Conservation (phyloP, 1,284 basidiomycete species). For the Leccinum insigne region DNA sequence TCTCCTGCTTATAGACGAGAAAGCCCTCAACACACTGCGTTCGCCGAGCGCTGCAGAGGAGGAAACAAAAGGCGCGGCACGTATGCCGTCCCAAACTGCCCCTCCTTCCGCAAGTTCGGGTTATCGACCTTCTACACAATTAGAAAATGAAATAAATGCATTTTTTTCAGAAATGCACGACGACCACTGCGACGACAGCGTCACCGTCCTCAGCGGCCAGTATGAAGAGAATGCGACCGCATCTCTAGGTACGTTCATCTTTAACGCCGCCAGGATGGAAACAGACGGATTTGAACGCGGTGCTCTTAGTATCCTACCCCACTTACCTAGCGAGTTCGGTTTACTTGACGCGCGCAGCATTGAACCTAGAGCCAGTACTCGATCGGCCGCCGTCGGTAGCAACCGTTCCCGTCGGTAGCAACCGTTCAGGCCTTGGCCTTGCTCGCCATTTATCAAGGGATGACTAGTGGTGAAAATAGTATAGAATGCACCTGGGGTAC, state of each 20-base stretch:
- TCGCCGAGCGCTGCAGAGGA: constrained; percentile 5
- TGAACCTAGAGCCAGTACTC: constrained; percentile 63
- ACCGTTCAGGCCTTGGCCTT: constrained; percentile 67
- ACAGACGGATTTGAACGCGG: too few relatives aligned
- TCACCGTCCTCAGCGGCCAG: too few relatives aligned
- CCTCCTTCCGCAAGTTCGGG: constrained; percentile 4
- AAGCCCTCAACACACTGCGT: constrained; percentile 17
- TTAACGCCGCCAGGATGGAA: too few relatives aligned
- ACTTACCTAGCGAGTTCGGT: too few relatives aligned
- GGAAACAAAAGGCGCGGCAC: neutral
- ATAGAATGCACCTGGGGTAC: constrained; percentile 63
- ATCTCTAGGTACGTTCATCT: too few relatives aligned
- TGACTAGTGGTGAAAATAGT: constrained; percentile 55
- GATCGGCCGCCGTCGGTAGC: constrained; percentile 66
- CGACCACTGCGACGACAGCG: too few relatives aligned
- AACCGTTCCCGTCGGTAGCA: constrained; percentile 67
- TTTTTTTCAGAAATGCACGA: neutral
- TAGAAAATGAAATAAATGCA: constrained; percentile 11
- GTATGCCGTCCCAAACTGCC: neutral
- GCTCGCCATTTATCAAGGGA: constrained; percentile 58
- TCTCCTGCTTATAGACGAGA: constrained; percentile 25
- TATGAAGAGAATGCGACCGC: too few relatives aligned
- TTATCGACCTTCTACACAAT: constrained; percentile 10
- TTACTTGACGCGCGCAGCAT: constrained; percentile 55
- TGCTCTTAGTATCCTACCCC: too few relatives aligned